These are phyloP conservation scores for Prunus mongolica DNA, from an alignment of 306 rosid species.

Conservation along the genomic window DNA sequence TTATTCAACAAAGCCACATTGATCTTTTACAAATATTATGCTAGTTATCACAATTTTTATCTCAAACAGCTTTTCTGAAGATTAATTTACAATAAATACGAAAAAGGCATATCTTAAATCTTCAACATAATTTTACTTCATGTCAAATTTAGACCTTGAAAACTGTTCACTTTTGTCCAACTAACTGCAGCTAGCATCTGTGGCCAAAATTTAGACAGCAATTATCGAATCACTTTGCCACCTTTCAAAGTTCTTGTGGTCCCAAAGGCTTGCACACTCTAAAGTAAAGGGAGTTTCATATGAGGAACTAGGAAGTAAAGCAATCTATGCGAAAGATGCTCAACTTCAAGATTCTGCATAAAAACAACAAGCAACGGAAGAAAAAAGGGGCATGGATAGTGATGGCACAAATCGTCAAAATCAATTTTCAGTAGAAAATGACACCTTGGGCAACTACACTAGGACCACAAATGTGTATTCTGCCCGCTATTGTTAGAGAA, in stretches of 20 bases:
- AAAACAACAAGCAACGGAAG: neutral
- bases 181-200: neutral
- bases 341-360: neutral
- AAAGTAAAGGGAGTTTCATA: neutral
- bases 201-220: neutral
- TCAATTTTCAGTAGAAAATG: neutral
- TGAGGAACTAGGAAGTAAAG: neutral
- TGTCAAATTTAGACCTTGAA: neutral
- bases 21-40: neutral
- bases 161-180: neutral
- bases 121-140: neutral
- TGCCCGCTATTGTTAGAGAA: neutral
- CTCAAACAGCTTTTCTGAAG: neutral
- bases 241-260: neutral
- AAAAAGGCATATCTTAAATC: neutral
- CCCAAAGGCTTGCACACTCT: neutral
- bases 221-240: neutral
- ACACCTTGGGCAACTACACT: no score
- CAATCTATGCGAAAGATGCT: neutral
- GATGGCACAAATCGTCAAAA: neutral
- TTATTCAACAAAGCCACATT: no score
- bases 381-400: neutral
- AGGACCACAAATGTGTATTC: neutral
- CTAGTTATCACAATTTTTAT: neutral
- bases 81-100: neutral